Evolutionary conservation across 352 stramenopile species (phyloP).

Genomic region (Phytophthora pisi): DNA sequence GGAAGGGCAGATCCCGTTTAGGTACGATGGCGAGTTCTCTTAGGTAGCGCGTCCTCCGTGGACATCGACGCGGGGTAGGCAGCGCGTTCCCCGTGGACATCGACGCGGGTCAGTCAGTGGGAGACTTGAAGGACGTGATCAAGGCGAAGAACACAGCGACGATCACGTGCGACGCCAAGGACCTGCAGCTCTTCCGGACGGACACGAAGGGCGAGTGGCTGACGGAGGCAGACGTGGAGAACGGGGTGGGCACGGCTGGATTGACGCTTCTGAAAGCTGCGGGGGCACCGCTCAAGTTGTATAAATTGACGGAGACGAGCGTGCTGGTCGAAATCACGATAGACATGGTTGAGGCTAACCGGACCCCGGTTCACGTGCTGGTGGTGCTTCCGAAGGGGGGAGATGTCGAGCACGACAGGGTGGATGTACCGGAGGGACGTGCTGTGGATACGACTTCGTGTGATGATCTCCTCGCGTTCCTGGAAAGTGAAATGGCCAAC

Average conservation of each 20-base stretch:
- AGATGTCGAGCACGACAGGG: neutral
- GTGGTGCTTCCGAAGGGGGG: neutral
- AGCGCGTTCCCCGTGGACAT: neutral
- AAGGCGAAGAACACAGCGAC: neutral
- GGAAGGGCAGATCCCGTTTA: no score
- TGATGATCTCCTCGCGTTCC: constrained; percentile 26
- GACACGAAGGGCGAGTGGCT: neutral
- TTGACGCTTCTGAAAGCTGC: no score
- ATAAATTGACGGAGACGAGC: no score
- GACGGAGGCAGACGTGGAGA: constrained; percentile 7
- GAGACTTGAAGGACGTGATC: neutral
- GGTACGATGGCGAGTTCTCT: no score
- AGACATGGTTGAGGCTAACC: no score
- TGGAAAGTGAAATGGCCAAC: constrained; percentile 26
- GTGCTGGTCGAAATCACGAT: no score
- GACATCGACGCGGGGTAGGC: no score
- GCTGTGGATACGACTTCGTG: constrained; percentile 29
- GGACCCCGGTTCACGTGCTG: neutral
- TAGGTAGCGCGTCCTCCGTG: no score
- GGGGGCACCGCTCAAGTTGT: no score
- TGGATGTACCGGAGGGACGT: constrained; percentile 5
- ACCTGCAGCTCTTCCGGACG: no score
- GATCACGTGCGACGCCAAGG: no score
- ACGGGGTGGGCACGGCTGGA: constrained; percentile 1
- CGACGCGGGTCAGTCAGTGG: neutral